These are phyloP conservation scores for Coemansia sp. DNA, from an alignment of 192 early-diverging fungal genomes.

Conservation along the genomic window DNA sequence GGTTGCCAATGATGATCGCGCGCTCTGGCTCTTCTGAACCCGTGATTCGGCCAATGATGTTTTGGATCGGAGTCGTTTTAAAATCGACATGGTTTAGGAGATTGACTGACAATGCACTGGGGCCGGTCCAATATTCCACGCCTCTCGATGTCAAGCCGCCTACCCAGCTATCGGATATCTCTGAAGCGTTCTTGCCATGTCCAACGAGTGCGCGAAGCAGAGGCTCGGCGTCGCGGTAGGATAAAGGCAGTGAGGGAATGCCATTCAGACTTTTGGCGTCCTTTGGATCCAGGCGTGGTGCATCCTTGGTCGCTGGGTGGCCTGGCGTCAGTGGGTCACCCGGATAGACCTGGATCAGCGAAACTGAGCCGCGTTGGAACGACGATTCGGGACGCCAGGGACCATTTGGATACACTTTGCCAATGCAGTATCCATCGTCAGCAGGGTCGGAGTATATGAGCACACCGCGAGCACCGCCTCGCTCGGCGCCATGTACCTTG, in stretches of 20 bases:
- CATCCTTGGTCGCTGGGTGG: slow-evolving; percentile 58
- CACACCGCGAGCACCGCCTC: slow-evolving; percentile 59
- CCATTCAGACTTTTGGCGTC: slow-evolving; percentile 56
- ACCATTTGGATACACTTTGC: slow-evolving; percentile 61
- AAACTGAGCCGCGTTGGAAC: slow-evolving; percentile 62
- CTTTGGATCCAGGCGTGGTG: slow-evolving; percentile 57
- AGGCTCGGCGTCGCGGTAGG: slow-evolving; percentile 64
- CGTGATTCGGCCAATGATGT: slow-evolving; percentile 64
- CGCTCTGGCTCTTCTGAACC: slow-evolving; percentile 59
- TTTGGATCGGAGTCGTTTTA: slow-evolving; percentile 60
- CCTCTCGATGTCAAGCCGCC: slow-evolving; percentile 58
- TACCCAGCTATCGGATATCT: slow-evolving; percentile 47
- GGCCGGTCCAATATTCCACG: slow-evolving; percentile 63
- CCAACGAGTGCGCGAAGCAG: slow-evolving; percentile 60
- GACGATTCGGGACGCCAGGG: slow-evolving; percentile 65
- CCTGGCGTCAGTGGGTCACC: slow-evolving; percentile 72
- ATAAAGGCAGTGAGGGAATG: slow-evolving; percentile 69
- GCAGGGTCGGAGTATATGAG: slow-evolving; percentile 68
- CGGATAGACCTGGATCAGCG: slow-evolving; percentile 50
- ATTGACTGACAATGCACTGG: slow-evolving; percentile 51
- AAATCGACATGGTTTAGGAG: slow-evolving; percentile 60
- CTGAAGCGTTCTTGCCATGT: slow-evolving; percentile 40
- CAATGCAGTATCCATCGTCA: slow-evolving; percentile 62
- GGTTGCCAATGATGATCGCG: slow-evolving; percentile 64
- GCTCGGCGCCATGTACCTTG: slow-evolving; percentile 62